These are phyloP conservation scores for Mycothermus thermophilus DNA, from an alignment of 495 filamentous ascomycete genomes.

Conservation along the genomic window DNA sequence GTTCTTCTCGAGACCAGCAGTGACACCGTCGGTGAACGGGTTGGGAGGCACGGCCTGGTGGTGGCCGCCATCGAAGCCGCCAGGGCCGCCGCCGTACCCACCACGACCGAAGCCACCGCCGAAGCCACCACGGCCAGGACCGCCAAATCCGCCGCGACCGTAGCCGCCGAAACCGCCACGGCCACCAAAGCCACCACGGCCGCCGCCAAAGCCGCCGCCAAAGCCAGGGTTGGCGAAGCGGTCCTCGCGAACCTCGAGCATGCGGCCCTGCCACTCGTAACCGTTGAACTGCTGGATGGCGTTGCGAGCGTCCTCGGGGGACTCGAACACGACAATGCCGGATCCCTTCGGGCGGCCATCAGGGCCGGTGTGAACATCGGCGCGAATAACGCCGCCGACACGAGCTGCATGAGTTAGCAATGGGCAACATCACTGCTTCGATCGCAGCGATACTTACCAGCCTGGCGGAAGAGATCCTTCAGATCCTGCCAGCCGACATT, in stretches of 20 bases:
- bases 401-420: conserved; percentile 25
- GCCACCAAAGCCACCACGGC: conserved; percentile 42
- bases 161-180: conserved; percentile 48
- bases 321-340: conserved; percentile 93
- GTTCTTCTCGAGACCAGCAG: conserved; percentile 70
- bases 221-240: conserved; percentile 65
- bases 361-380: conserved; percentile 84
- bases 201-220: conserved; percentile 42
- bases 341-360: conserved; percentile 92
- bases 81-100: conserved; percentile 24
- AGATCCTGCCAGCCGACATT: conserved; percentile 98
- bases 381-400: conserved; percentile 79
- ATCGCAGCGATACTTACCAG: conserved; percentile 49
- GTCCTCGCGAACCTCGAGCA: conserved; percentile 91
- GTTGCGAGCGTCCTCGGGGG: conserved; percentile 82
- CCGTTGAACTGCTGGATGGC: conserved; percentile 96
- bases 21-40: conserved; percentile 89
- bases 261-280: conserved; percentile 93
- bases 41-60: conserved; percentile 63
- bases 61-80: conserved; percentile 29
- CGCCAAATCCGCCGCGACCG: too few species aligned
- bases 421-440: background rate
- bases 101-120: conserved; percentile 21
- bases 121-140: conserved; percentile 31
- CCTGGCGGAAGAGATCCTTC: conserved; percentile 97